Evolutionary conservation across 148 eudicot genomes (phyloP), one percentile per base, ranked within the genome.

Genomic region (Hydrangea macrophylla): DNA sequence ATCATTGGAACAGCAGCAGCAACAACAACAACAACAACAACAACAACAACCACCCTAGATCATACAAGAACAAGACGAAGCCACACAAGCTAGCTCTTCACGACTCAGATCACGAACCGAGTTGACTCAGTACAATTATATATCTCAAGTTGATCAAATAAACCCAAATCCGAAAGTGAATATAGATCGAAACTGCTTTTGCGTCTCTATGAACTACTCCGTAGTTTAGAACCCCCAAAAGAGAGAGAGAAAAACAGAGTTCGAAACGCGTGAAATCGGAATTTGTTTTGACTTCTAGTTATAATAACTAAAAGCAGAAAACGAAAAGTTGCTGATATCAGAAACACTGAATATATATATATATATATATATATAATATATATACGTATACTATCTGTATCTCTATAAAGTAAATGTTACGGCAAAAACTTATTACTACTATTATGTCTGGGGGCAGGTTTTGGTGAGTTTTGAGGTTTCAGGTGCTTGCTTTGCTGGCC

Each of bases 1-100:
- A 62, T 61, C 95, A 89, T 89, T 63, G 60, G 60, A 36, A 57
- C 65, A 56, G 5, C 15, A 48, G n/a, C 22, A 17, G 3, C 25
- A 50, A 31, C 25, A 50, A 50, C n/a, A n/a, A n/a, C n/a, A n/a
- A n/a, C n/a, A n/a, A n/a, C n/a, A n/a, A n/a, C n/a, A n/a, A 25
- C 24, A 26, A 6, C 31, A 33, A 23, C 17, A 7, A 39, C 17
- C 4, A 22, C 39, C 18, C 39, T 30, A 10, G 11, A 23, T 25
- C 68, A 30, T 45, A 10, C 9, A 26, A 67, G 56, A 27, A 23
- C 31, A 40, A 66, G 58, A 60, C 23, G 39, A 60, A 56, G 58
- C 69, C 68, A 67, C n/a, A n/a, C 33, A 24, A 63, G 40, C 56
- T 9, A n/a, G 27, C 25, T 39, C 31, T 50, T 5, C 22, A 35